These are phyloP conservation scores for Sphagnum tenellum DNA, from an alignment of 225 moss, liverwort and hornwort genomes.

Conservation along the genomic window DNA sequence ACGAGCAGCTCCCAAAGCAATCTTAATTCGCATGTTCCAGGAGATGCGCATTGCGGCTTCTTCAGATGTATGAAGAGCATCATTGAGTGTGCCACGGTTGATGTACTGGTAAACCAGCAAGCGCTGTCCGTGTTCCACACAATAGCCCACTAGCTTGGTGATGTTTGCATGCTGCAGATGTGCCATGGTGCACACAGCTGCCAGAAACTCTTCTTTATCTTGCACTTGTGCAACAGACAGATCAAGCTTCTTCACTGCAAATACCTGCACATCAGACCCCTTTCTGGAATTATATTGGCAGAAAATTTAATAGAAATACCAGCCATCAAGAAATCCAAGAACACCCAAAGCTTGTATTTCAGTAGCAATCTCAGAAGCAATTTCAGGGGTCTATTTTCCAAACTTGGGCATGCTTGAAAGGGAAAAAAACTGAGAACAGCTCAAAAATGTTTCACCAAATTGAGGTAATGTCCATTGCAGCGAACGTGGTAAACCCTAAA, in stretches of 20 bases:
- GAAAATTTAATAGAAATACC: too few species aligned
- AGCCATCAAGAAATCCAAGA: neutral
- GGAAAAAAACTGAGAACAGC: too few species aligned
- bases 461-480: too few species aligned
- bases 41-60: slow-evolving; percentile 38
- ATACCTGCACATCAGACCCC: slow-evolving; percentile 7
- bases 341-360: neutral
- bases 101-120: slow-evolving; percentile 52
- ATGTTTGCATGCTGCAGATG: slow-evolving; percentile 54
- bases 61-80: slow-evolving; percentile 29
- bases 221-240: slow-evolving; percentile 45
- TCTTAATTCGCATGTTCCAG: slow-evolving; percentile 63
- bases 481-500: too few species aligned
- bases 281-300: too few species aligned
- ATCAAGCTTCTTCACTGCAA: slow-evolving; percentile 64
- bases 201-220: slow-evolving; percentile 48
- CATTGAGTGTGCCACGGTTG: slow-evolving; percentile 44
- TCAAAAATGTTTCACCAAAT: too few species aligned
- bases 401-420: too few species aligned
- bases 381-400: too few species aligned
- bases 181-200: slow-evolving; percentile 33
- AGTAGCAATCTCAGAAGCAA: too few species aligned
- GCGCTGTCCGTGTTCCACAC: slow-evolving; percentile 61
- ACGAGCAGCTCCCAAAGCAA: slow-evolving; percentile 63
- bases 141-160: slow-evolving; percentile 65